Evolutionary conservation across 1,284 basidiomycete genomes (phyloP).

Genomic region (Ceratobasidium sp.): DNA sequence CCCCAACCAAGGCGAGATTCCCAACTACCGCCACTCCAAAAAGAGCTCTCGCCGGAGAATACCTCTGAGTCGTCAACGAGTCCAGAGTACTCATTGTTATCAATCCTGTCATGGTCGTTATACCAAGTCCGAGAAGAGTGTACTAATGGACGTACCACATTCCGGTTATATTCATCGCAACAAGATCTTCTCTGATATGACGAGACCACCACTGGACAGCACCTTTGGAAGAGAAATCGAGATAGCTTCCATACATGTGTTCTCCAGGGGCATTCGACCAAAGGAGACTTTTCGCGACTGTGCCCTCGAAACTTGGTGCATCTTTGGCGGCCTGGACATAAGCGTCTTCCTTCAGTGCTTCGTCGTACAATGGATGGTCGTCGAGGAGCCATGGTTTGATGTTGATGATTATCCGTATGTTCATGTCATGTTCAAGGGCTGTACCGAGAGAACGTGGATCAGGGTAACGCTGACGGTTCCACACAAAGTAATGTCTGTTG

Average conservation of each 20-base stretch:
- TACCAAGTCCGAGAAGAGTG: neutral
- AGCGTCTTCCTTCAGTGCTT: neutral
- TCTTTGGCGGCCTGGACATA: conserved; percentile 12
- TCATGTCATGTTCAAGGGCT: conserved; percentile 24
- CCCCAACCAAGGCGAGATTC: conserved; percentile 28
- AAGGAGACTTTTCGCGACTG: conserved; percentile 17
- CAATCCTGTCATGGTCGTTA: conserved; percentile 14
- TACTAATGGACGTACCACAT: conserved; percentile 16
- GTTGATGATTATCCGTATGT: conserved; percentile 31
- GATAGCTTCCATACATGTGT: conserved; percentile 35
- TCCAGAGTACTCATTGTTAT: conserved; percentile 34
- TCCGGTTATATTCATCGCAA: conserved; percentile 30
- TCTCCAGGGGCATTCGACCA: conserved; percentile 25
- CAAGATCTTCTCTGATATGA: conserved; percentile 29
- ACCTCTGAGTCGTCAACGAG: conserved; percentile 29
- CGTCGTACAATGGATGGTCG: conserved; percentile 33
- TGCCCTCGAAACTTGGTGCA: neutral
- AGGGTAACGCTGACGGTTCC: conserved; percentile 32
- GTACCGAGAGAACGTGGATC: conserved; percentile 30
- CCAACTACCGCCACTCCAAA: conserved; percentile 28
- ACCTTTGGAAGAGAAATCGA: conserved; percentile 30
- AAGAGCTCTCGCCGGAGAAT: conserved; percentile 23
- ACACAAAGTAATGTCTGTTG: conserved; percentile 35
- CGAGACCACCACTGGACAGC: conserved; percentile 32
- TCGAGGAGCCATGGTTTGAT: conserved; percentile 33